Base-by-base conservation (phyloP, 768 basidiomycete species). In the Lactarius evosmus region DNA sequence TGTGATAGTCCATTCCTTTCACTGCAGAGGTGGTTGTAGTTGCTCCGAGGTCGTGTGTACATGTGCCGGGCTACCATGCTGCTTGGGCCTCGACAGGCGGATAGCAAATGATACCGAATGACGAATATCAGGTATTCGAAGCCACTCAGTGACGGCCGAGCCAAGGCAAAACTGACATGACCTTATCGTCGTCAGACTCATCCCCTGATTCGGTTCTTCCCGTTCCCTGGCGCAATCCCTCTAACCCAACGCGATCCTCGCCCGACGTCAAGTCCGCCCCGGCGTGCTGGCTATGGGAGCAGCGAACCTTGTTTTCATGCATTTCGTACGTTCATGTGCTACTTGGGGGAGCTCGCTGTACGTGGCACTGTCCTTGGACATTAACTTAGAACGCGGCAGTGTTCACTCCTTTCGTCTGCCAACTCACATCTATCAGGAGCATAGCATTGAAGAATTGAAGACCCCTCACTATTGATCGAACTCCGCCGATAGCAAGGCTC, bases 181-280 rank as follows among this genome's bases (percentile, higher is more conserved):
- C 22, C 22, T 27, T 49, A 49, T 49, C 46, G 41, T 33, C 44
- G 7, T 19, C 44, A 46, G 22, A 17, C 25, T n/a, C 32, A 25
- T 22, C 40, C 41, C 44, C 17, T 34, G 17, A 36, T 54, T 34
- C 32, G 41, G 30, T 55, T 49, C 40, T 25, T 19, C 53, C 60
- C 38, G 41, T 34, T 44, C 19, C 25, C 4, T 55, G 60, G 60
- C 60, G 60, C 53, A 44, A 44, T 36, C 41, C 41, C 36, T 40
- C 22, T 32, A 34, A 8, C 46, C 11, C 56, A n/a, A 32, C 16
- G 19, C n/a, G 27, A 38, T 12, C 46, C 46, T 16, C 4, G 44
- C 22, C 30, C 44, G 33, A 58, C 22, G 14, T 25, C 46, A 40
- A 29, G n/a, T 46, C 17, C n/a, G 5, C n/a, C 25, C 58, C 58